Percentiles rank a stretch among this genome's conserved stretches.
Conservation (phyloP, 2,329 filamentous ascomycete species). For the Phaeoacremonium minimum region DNA sequence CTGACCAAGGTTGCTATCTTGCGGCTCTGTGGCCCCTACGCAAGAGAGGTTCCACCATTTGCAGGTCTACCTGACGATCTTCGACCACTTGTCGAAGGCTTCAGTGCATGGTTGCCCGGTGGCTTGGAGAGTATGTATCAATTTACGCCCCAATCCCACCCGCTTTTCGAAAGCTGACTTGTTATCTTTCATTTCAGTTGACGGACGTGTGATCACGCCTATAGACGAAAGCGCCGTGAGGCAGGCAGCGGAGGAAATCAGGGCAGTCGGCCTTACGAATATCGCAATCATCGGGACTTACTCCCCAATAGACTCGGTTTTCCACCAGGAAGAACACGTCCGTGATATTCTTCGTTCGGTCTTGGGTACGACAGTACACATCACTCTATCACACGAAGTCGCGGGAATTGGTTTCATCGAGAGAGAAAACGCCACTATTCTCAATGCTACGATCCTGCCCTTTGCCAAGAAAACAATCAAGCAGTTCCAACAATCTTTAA, state of each 20-base stretch:
- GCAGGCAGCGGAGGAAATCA: slow-evolving; percentile 12
- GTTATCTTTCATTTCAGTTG: too few relatives aligned
- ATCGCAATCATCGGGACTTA: slow-evolving; percentile 55
- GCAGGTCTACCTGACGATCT: slow-evolving; percentile 34
- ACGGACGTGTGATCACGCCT: slow-evolving; percentile 30
- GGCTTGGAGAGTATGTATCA: slow-evolving; percentile 24
- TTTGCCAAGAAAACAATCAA: slow-evolving; percentile 41
- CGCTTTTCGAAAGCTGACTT: too few relatives aligned
- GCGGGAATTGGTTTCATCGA: slow-evolving; percentile 35
- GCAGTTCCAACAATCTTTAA: slow-evolving; percentile 39
- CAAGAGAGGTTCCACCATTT: slow-evolving; percentile 35
- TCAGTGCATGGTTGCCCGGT: slow-evolving; percentile 42
- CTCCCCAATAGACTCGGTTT: slow-evolving; percentile 50
- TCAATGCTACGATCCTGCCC: slow-evolving; percentile 45
- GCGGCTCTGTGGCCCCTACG: slow-evolving; percentile 19
- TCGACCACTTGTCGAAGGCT: slow-evolving; percentile 38
- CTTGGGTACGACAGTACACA: slow-evolving; percentile 20
- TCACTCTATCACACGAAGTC: slow-evolving; percentile 26
- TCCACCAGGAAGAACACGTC: slow-evolving; percentile 46
- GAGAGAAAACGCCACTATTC: slow-evolving; percentile 48
- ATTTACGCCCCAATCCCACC: too few relatives aligned
- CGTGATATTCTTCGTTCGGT: slow-evolving; percentile 39
- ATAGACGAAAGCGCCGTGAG: slow-evolving; percentile 32
- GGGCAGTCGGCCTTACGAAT: slow-evolving; percentile 21
- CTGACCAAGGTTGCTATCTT: slow-evolving; percentile 23